Base-by-base conservation (phyloP, 805 yeast genomes). In the Candida boidinii region DNA sequence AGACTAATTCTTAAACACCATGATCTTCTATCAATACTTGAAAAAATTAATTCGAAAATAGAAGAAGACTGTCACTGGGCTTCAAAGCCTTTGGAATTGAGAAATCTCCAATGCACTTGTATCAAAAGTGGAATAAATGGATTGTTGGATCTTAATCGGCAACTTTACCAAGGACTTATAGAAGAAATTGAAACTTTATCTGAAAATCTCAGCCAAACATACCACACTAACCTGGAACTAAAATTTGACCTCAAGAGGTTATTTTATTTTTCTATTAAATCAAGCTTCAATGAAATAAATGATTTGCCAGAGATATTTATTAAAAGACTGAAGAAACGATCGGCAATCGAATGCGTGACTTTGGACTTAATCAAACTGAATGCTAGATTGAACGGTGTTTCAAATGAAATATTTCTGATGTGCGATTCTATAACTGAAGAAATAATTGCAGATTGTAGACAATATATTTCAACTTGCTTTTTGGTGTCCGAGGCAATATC, bases 61-160 rank as follows among this genome's bases (percentile, higher is more conserved):
- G 67, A 64, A 39, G 67, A 62, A 23, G 71, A 66, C 37, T 59
- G 66, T 31, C 32, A 36, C 3, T 64, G 69, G 70, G 70, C 68
- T 0, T 44, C 45, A 0, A 47, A 56, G 2, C 45, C 61, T 1
- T 38, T 63, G 4, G 69, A 68, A 29, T 39, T 67, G 23, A 60
- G 57, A 39, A 66, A 65, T 38, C 73, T 67, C 36, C 53, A 54
- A 38, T 53, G 63, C 19, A 64, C 61, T 45, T 72, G 73, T 0
- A 62, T 68, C 0, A 66, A 54, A 37, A 46, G 60, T 23, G 71
- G 70, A 0, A 42, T 49, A 2, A 68, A 69, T 43, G 74, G 74
- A 0, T 40, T 69, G 9, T 43, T 68, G 1, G 71, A 65, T 42
- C 58, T 65, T 1, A 64, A 69, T 3, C 48, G 73, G 26, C 58